Evolutionary conservation across 2,329 filamentous ascomycete genomes (phyloP), one percentile per base, ranked within the genome.

Genomic region (Drechslera avenae): DNA sequence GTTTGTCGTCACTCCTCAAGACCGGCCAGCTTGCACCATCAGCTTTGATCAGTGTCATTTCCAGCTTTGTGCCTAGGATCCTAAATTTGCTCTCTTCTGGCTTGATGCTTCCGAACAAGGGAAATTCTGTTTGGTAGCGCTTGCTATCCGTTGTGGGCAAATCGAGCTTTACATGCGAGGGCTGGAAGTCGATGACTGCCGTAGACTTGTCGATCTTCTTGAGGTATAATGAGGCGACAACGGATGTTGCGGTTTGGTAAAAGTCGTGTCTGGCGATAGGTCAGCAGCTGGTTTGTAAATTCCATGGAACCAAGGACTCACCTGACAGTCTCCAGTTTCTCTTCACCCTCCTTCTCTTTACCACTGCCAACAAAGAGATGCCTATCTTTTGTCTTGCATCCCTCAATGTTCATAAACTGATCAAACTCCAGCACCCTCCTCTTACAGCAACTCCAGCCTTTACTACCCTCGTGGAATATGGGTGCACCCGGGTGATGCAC

Each of bases 391-490:
- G 88, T 91, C 72, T 86, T 86, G 77, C 94, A 99, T 1, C 94
- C 94, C 64, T 89, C 86, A 52, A 99, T 93, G 75, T 90, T 94
- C 86, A 99, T 86, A 76, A 99, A 99, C 75, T 97, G 88, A 73
- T 99, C 92, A 74, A 99, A 99, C 71, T 99, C 94, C 52, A 99
- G 78, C 50, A 99, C 94, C 31, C 91, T 84, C 65, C 91, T 82
- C 83, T 97, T 97, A 78, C 94, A 99, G 80, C 94, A 99, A 52
- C 86, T 91, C 82, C 94, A 99, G 1, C 94, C 94, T 79, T 99
- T 99, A 46, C 90, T 96, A 30, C 94, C 94, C 78, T 99, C 94
- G 73, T 99, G 94, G 78, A 99, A 99, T 61, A 99, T 87, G 18
- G 94, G 90, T 17, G 83, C 85, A 4, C 94, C 94, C 0, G 94